Evolutionary conservation across 2,329 filamentous ascomycete genomes (phyloP).

Genomic region (Trichoderma polysporum): DNA sequence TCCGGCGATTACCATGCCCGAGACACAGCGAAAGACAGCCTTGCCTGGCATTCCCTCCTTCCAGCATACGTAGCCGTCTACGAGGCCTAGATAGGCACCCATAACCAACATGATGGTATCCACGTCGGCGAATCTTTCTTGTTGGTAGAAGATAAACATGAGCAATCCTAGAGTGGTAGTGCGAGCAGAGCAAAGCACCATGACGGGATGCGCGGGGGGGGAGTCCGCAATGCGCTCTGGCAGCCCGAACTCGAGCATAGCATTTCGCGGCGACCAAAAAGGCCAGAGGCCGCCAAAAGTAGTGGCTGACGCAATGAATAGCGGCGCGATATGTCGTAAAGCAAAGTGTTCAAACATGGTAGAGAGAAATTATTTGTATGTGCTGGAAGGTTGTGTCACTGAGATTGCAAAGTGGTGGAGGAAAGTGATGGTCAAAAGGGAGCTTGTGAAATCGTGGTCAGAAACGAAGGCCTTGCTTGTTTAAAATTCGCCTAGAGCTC

Average conservation of each 20-base stretch:
- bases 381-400: background rate
- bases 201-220: constrained; percentile 17
- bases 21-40: constrained; percentile 19
- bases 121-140: constrained; percentile 6
- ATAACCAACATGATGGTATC: constrained; percentile 21
- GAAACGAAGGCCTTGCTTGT: background rate
- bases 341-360: constrained; percentile 19
- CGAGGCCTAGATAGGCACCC: constrained; percentile 20
- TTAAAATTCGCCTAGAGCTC: background rate
- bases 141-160: constrained; percentile 22
- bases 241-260: constrained; percentile 23
- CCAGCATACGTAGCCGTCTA: constrained; percentile 22
- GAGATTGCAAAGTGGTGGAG: background rate
- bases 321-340: constrained; percentile 16
- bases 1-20: constrained; percentile 14
- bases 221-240: constrained; percentile 13
- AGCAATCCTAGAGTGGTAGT: constrained; percentile 20
- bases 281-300: constrained; percentile 23
- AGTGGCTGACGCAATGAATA: constrained; percentile 15
- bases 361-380: background rate
- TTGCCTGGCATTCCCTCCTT: constrained; percentile 18
- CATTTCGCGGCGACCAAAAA: constrained; percentile 17
- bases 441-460: background rate
- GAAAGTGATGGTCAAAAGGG: background rate
- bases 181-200: constrained; percentile 17